Base-by-base conservation (phyloP, 139 green algal species). In the Limnomonas spitsbergensis region DNA sequence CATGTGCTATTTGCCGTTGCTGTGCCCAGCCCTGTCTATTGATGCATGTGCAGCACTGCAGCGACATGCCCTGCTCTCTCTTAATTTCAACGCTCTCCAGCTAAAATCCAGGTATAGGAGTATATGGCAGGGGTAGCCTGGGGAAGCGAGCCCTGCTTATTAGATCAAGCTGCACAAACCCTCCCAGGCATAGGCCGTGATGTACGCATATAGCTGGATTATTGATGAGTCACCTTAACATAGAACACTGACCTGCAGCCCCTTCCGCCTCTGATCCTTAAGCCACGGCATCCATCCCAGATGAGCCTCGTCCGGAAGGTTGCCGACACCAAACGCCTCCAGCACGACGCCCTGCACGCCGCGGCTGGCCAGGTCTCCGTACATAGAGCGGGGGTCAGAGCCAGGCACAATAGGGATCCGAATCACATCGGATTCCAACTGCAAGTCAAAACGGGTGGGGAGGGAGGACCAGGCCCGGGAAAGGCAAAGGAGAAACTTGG, bases 241-340 rank as follows among this genome's bases (percentile, higher is more conserved):
- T 61, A 9, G 37, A 4, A 2, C 1, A 1, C 40, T 0, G 42
- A 91, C 80, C 83, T 90, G 77, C 40, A 94, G 77, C 7, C 90
- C 92, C 76, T 82, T 78, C 83, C 83, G 81, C 2, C 80, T 85
- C 85, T 97, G 93, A 26, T 91, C 71, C 53, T 71, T 69, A 2
- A 98, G 88, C 93, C 93, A 98, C 0, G 91, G 86, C 38, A 97
- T 54, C 94, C 94, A 97, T 9, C 90, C 91, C 0, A 75, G 38
- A 2, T 76, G 26, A 0, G 80, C 24, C n/a, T 71, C 56, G 82
- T 96, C 90, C 0, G 94, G 94, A 85, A 97, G 91, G 89, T 98
- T 97, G 80, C 93, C 94, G 7, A 96, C 91, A 0, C 94, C 94
- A 89, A 97, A 98, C 0, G 88, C 86, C 82, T 98, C 94, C 37